A percentile compares a stretch with the other conserved stretches of the same genome.
Evolutionary conservation across 331 rosid species (phyloP).

Genomic region (Quercus tomentella): DNA sequence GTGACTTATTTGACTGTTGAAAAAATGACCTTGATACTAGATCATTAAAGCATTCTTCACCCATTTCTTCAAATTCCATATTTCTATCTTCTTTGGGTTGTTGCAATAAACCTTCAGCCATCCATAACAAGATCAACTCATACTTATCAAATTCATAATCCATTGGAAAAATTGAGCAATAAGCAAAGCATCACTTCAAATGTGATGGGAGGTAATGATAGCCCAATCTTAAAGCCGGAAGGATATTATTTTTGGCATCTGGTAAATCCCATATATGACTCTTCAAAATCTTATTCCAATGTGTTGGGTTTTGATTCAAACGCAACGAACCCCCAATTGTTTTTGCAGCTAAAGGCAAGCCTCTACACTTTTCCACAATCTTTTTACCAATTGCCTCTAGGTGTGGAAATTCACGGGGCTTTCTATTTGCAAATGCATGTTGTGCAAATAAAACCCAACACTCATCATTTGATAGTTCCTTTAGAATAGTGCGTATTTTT

Average conservation of each 20-base stretch:
- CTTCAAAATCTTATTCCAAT: not conserved
- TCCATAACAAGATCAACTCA: constrained; percentile 15
- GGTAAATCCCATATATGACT: constrained; percentile 14
- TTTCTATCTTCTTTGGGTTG: not conserved
- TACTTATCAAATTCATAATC: constrained; percentile 4
- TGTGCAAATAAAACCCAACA: constrained; percentile 19
- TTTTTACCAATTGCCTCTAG: constrained; percentile 15
- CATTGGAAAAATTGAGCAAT: constrained; percentile 19
- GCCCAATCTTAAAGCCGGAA: constrained; percentile 12
- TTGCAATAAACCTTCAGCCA: constrained; percentile 16
- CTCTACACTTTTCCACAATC: constrained; percentile 21
- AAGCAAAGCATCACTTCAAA: constrained; percentile 20
- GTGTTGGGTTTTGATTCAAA: not conserved
- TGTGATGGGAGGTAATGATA: constrained; percentile 2
- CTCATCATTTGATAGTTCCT: not conserved
- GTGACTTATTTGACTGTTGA: not conserved
- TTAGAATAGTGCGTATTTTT: not conserved
- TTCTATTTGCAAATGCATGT: constrained; percentile 1
- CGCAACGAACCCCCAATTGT: constrained; percentile 21
- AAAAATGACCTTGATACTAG: constrained; percentile 13
- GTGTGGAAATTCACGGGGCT: not conserved
- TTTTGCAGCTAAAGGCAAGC: constrained; percentile 21
- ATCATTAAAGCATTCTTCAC: constrained; percentile 10
- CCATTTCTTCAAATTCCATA: constrained; percentile 13
- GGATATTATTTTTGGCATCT: not conserved